Evolutionary conservation across 1,284 basidiomycete genomes (phyloP), one percentile per base, ranked within the genome.

Genomic region (Leccinum cinnamomeum): DNA sequence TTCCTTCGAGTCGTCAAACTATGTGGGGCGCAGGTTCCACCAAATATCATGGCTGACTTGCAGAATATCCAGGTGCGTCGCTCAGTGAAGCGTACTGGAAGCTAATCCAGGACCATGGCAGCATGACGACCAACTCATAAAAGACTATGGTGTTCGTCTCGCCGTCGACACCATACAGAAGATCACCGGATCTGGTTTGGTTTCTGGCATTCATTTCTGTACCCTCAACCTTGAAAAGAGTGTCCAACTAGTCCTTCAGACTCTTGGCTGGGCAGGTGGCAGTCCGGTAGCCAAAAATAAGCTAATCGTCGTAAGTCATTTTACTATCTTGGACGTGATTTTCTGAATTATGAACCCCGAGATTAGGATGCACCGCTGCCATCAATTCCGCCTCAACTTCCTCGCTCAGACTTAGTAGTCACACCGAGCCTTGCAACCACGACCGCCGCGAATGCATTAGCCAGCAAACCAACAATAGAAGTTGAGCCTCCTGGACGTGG

Each of bases 211-310:
- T 58, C 96, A 99, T 76, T 90, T 99, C 67, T 98, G 95, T 76
- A 99, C 97, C 4, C 83, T 99, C 67, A 99, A 99, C 76, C 84
- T 99, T 16, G 97, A 99, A 76, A 97, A 95, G 80, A 97, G 95
- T 68, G 91, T 98, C 6, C 89, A 90, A 58, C 86, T 88, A n/a
- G 89, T 98, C 5, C 79, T 99, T 55, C 93, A 95, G 69, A 81
- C 78, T 33, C 82, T 98, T 14, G 81, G 83, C 53, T 95, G 95
- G 93, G 77, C 79, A 66, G 77, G 81, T 60, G 67, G 74, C 64
- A 72, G 75, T 46, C 72, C 76, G 12, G 70, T 74, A n/a, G 65
- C 72, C 18, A 81, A 79, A 39, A 92, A 93, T 69, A 86, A 81
- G 71, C 82, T 94, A 39, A 93, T 94, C 64, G 79, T 81, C 50